Base-by-base conservation (phyloP, 495 filamentous ascomycete genomes). In the Amorphotheca resinae region DNA sequence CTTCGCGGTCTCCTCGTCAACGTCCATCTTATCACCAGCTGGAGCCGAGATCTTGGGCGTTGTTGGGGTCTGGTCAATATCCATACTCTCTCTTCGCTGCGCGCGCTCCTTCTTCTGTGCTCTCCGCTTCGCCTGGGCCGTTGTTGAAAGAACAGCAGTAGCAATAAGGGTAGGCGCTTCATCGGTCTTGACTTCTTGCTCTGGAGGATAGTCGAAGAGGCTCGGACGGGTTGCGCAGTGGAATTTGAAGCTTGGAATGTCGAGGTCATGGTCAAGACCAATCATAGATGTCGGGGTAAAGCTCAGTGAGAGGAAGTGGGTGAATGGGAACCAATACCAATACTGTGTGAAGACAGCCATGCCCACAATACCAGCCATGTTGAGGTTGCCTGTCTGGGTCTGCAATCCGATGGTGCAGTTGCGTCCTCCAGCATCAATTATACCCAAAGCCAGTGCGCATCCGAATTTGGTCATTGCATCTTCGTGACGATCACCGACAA, bases 321-420 rank as follows among this genome's bases (percentile, higher is more conserved):
- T 94, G 52, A 95, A 77, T 36, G 93, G 93, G 77, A 99, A 99
- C 93, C 93, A 99, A 65, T 99, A 99, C 93, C 93, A 99, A 66
- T 99, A 99, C 61, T 99, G 93, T 5, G 86, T 91, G 66, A 99
- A 99, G 21, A 99, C 82, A 31, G 87, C 87, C 76, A 94, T 94
- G 48, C 93, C 93, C 16, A 99, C 88, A 45, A 96, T 91, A 44
- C 84, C 93, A 14, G 86, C 75, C 85, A 96, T 91, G 67, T 96
- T 95, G 47, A 99, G 72, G 53, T 95, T 99, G 43, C 93, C 93
- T 0, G 91, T 95, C 65, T 93, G 89, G 1, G 93, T 99, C 59
- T 96, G 91, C 2, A 99, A 70, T 34, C 88, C 87, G 48, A 99
- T 95, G 11, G 93, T 94, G 70, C 91, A 96, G 62, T 99, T 99